A percentile compares a stretch with the other conserved stretches of the same genome.
phyloP scores from a whole-genome alignment of 2,329 filamentous ascomycete genomes.

The Aspergillus sp. region DNA sequence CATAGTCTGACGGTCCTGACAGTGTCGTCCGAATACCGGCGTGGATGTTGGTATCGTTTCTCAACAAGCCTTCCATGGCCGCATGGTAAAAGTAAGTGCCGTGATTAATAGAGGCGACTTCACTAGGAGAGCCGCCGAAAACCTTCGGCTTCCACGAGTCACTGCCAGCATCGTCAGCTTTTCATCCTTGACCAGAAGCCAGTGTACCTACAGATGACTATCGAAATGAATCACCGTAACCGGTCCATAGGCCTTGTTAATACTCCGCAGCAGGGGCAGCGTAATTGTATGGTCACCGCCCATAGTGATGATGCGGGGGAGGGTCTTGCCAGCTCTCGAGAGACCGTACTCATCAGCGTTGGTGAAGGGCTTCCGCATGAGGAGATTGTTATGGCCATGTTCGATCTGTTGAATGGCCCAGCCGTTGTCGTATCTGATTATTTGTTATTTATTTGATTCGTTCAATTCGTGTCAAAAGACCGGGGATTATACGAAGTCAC shows the following conservation, averaged over 20 bases:
- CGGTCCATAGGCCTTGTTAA: slow-evolving; percentile 60
- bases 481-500: slow-evolving; percentile 64
- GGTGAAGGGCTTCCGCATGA: slow-evolving; percentile 64
- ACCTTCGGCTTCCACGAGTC: slow-evolving; percentile 73
- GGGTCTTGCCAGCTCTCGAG: slow-evolving; percentile 64
- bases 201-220: slow-evolving; percentile 45
- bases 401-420: slow-evolving; percentile 81
- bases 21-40: slow-evolving; percentile 80
- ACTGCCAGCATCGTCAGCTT: slow-evolving; percentile 8
- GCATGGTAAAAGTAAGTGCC: slow-evolving; percentile 88
- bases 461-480: background rate
- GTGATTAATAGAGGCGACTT: slow-evolving; percentile 73
- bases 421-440: slow-evolving; percentile 65
- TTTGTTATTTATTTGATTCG: too few relatives aligned
- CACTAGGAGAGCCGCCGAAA: slow-evolving; percentile 72
- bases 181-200: background rate
- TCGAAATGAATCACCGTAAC: slow-evolving; percentile 60
- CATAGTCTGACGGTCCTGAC: slow-evolving; percentile 71
- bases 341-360: slow-evolving; percentile 61
- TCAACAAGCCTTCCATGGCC: slow-evolving; percentile 66
- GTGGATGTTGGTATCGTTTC: slow-evolving; percentile 80
- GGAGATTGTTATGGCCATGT: slow-evolving; percentile 69
- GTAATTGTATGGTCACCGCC: slow-evolving; percentile 43
- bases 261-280: slow-evolving; percentile 48
- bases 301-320: slow-evolving; percentile 74